Conservation (phyloP, 768 basidiomycete genomes). For the Lactifluus pinguis region DNA sequence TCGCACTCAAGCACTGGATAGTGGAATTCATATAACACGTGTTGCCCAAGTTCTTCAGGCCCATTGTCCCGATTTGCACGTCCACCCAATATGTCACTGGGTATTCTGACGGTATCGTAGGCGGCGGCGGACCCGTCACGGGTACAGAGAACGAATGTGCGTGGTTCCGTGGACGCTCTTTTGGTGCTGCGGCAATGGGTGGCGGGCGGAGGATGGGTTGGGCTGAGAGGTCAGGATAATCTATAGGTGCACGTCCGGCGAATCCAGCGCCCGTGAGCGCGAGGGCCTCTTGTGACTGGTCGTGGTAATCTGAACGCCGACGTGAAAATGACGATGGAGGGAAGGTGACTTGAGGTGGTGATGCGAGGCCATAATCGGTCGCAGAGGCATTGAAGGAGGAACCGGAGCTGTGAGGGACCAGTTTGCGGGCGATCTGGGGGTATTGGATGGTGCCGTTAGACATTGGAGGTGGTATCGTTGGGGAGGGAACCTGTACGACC, state of each 20-base stretch:
- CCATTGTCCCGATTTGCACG: constrained; percentile 66
- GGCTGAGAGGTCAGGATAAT: constrained; percentile 70
- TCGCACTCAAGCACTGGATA: constrained; percentile 92
- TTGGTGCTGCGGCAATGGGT: constrained; percentile 66
- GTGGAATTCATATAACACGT: constrained; percentile 99
- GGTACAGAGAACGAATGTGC: constrained; percentile 30
- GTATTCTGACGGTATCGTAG: constrained; percentile 65
- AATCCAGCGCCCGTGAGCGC: constrained; percentile 29
- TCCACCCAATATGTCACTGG: constrained; percentile 82
- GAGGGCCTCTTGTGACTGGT: constrained; percentile 62
- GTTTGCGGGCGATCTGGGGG: constrained; percentile 37
- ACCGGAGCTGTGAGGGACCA: constrained; percentile 31
- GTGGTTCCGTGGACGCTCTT: constrained; percentile 55
- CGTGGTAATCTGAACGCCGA: constrained; percentile 67
- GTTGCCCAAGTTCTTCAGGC: constrained; percentile 91
- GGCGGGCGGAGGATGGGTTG: constrained; percentile 64
- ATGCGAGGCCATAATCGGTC: constrained; percentile 31
- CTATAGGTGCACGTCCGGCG: constrained; percentile 47
- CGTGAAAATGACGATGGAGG: constrained; percentile 69
- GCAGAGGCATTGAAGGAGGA: constrained; percentile 36
- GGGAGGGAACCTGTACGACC: constrained; percentile 28
- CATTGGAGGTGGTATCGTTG: constrained; percentile 30
- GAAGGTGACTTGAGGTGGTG: constrained; percentile 80
- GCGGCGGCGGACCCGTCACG: constrained; percentile 42
- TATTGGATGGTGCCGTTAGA: constrained; percentile 43